phyloP scores from a whole-genome alignment of 768 basidiomycete species.

The Flagelloscypha sp. region DNA sequence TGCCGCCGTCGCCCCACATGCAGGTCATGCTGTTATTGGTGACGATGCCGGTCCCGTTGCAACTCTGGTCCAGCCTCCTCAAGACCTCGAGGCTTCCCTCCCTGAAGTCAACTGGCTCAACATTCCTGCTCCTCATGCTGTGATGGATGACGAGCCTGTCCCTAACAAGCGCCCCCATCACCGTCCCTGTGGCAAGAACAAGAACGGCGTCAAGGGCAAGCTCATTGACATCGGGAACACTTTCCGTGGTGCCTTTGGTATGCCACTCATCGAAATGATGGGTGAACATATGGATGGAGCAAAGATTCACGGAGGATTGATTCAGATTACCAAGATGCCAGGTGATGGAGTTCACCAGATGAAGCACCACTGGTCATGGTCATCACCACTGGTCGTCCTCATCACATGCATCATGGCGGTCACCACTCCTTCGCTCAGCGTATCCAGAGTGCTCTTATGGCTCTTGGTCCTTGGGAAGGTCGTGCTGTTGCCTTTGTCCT shows the following conservation, averaged over 20 bases:
- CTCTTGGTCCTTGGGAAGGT: conserved; percentile 78
- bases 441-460: conserved; percentile 55
- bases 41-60: too few relatives aligned
- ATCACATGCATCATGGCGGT: conserved; percentile 21
- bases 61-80: too few relatives aligned
- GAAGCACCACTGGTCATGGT: conserved; percentile 14
- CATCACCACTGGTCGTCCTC: conserved; percentile 18
- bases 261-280: conserved; percentile 35
- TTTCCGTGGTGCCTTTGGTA: conserved; percentile 48
- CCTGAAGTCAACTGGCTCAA: conserved; percentile 3
- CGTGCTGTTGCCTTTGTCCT: conserved; percentile 77
- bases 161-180: conserved; percentile 7
- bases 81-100: too few relatives aligned
- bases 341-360: conserved; percentile 5
- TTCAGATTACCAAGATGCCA: conserved; percentile 20
- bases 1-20: background rate
- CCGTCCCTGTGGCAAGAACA: conserved; percentile 25
- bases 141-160: background rate
- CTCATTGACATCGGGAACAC: conserved; percentile 43
- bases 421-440: conserved; percentile 45
- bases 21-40: too few relatives aligned
- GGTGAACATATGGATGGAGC: conserved; percentile 11
- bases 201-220: conserved; percentile 41
- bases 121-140: too few relatives aligned
- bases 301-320: conserved; percentile 13